Base-by-base conservation (phyloP, 2,329 filamentous ascomycete species). In the Thyridium curvatum region DNA sequence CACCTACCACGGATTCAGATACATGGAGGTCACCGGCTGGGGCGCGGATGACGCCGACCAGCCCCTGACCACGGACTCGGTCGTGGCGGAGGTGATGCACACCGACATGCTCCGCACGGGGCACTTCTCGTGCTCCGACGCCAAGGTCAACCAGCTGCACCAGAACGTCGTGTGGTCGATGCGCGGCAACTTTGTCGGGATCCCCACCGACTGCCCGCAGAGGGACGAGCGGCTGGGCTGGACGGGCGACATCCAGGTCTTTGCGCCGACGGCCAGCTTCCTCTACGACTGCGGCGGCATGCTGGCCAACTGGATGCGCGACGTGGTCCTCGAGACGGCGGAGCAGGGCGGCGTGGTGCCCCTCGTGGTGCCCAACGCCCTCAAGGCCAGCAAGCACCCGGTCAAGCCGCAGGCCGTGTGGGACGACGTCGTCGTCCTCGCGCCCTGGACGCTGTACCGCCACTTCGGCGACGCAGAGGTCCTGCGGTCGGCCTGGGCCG, bases 171-270 rank as follows among this genome's bases (percentile, higher is more conserved):
- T 59, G 21, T 79, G 76, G 76, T 67, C 66, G 5, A 77, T 78
- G 68, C 64, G 66, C 18, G 74, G 74, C 1, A 81, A 80, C 46
- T 79, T 81, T 46, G 46, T 79, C 3, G 67, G 64, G 0, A 54
- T 79, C 1, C 74, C 74, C 0, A 79, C 74, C 0, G 77, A 81
- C 46, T 77, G 72, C 45, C 73, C 73, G 0, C 71, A 77, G 44
- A 60, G 72, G 2, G 72, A 78, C 38, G 72, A 77, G 52, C 61
- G 72, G 0, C 52, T 77, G 6, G 68, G 69, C 15, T 74, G 74
- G 75, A 72, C 67, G 1, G 68, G 75, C 13, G 68, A 75, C 44
- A 56, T 64, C 8, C 68, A 68, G 30, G 62, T 66, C 2, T 79
- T 79, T 41, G 56, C 61, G 1, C 67, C 70, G 0, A 69, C 72